Evolutionary conservation across 108 stramenopile species (phyloP).

Genomic region (Pseudonitzschia pungens): DNA sequence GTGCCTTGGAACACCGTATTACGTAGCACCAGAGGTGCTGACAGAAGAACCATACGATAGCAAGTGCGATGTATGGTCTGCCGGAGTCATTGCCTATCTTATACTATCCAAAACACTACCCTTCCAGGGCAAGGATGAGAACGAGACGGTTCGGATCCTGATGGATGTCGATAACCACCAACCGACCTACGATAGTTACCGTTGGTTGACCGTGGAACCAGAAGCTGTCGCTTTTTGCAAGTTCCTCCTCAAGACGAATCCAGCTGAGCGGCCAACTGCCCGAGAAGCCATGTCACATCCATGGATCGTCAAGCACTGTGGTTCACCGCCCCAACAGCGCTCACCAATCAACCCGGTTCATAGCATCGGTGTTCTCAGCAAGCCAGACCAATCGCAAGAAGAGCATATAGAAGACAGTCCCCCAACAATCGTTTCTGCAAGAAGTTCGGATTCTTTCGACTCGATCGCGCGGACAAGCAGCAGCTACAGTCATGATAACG

Average conservation of each 20-base stretch:
- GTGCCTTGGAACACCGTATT: conserved; percentile 8
- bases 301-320: conserved; percentile 27
- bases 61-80: conserved; percentile 75
- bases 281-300: conserved; percentile 20
- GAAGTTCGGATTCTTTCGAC: not conserved
- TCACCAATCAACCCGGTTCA: not conserved
- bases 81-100: conserved; percentile 66
- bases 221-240: conserved; percentile 24
- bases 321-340: not conserved
- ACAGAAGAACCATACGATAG: conserved; percentile 62
- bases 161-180: conserved; percentile 3
- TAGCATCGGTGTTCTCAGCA: not conserved
- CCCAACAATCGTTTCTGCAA: not conserved
- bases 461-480: not conserved
- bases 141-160: conserved; percentile 18
- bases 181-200: not conserved
- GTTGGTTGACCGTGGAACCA: conserved; percentile 28
- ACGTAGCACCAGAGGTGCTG: conserved; percentile 75
- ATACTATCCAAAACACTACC: conserved; percentile 49
- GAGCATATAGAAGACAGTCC: not conserved
- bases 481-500: not conserved
- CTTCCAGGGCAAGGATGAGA: conserved; percentile 40
- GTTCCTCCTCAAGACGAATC: conserved; percentile 18
- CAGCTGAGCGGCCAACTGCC: conserved; percentile 11
- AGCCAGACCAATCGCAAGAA: not conserved